These are phyloP conservation scores for Lantana camara DNA, from an alignment of 257 asterid species.

Conservation along the genomic window DNA sequence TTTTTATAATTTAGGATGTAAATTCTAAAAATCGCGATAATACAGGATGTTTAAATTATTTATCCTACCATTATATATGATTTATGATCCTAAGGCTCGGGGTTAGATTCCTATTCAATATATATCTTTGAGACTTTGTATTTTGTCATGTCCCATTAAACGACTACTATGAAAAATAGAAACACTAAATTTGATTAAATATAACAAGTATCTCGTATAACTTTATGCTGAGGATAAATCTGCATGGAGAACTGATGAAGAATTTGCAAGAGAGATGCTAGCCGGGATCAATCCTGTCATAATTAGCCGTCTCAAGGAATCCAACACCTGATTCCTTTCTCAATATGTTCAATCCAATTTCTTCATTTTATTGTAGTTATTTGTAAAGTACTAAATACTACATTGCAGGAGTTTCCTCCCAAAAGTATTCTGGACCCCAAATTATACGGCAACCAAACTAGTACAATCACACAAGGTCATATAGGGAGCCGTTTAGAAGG, in stretches of 20 bases:
- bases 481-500: conserved; percentile 37
- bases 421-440: conserved; percentile 41
- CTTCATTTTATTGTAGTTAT: not conserved
- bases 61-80: too few species aligned
- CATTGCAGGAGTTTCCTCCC: conserved; percentile 52
- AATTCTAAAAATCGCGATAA: too few species aligned
- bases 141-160: too few species aligned
- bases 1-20: too few species aligned
- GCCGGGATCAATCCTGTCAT: conserved; percentile 60
- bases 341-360: not conserved
- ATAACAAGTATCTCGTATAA: too few species aligned
- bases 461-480: conserved; percentile 36
- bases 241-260: conserved; percentile 70
- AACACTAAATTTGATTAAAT: too few species aligned
- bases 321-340: not conserved
- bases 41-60: too few species aligned
- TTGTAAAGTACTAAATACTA: not conserved
- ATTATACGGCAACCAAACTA: conserved; percentile 41
- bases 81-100: too few species aligned
- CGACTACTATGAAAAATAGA: too few species aligned
- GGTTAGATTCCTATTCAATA: too few species aligned
- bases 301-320: conserved; percentile 48
- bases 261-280: conserved; percentile 65
- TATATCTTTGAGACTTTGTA: too few species aligned
- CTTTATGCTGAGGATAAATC: conserved; percentile 55